These are phyloP conservation scores for Aspergillus arachidicola DNA, from an alignment of 2,329 filamentous ascomycete species.

Conservation along the genomic window DNA sequence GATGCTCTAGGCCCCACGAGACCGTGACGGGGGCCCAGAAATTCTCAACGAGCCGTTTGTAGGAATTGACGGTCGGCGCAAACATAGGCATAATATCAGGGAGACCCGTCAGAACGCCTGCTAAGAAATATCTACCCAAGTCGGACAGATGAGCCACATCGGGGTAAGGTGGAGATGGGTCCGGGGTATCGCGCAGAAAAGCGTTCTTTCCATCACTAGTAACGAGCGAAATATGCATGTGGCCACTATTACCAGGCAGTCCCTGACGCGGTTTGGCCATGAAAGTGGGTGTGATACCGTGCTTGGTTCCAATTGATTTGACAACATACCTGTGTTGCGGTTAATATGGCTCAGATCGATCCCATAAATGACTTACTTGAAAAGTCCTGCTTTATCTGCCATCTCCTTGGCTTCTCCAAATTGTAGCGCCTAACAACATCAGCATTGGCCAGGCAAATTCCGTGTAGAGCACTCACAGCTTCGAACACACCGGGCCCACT, in stretches of 20 bases:
- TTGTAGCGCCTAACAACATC: conserved; percentile 65
- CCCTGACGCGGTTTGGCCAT: conserved; percentile 97
- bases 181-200: conserved; percentile 71
- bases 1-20: conserved; percentile 94
- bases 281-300: conserved; percentile 94
- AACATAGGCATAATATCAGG: conserved; percentile 95
- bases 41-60: conserved; percentile 97
- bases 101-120: conserved; percentile 83
- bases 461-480: conserved; percentile 58
- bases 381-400: conserved; percentile 88
- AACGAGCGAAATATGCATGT: conserved; percentile 91
- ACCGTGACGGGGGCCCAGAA: conserved; percentile 99
- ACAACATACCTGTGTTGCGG: conserved; percentile 66
- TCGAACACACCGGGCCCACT: conserved; percentile 94
- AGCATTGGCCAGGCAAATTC: conserved; percentile 14
- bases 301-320: conserved; percentile 82
- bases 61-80: conserved; percentile 94
- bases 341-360: conserved; percentile 15
- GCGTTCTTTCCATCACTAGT: conserved; percentile 81
- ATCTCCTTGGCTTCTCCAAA: conserved; percentile 85
- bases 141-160: conserved; percentile 84
- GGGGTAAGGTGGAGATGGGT: conserved; percentile 70
- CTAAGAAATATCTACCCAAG: conserved; percentile 87
- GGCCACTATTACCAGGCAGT: conserved; percentile 90
- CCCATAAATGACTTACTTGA: conserved; percentile 65